Evolutionary conservation across 2,329 filamentous ascomycete species (phyloP), one percentile per base, ranked within the genome.

Genomic region (Fusarium hainanense): DNA sequence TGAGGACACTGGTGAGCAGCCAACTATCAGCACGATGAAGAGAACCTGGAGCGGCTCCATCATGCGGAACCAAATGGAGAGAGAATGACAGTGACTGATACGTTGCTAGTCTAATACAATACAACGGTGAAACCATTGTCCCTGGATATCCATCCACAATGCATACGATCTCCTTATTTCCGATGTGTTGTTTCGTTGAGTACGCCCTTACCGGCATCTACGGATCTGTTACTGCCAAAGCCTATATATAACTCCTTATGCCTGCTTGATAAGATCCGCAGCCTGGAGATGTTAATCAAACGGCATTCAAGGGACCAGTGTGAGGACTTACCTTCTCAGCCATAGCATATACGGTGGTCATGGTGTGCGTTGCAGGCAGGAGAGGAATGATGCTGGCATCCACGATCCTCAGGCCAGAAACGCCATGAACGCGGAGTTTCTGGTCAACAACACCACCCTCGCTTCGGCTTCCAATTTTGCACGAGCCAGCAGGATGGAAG

Each of bases 401-500:
- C 1, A 85, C 82, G 14, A 85, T 81, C 1, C 75, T 58, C 6
- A 77, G 64, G 2, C 69, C 66, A 27, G 54, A 20, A 0, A 75
- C 48, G 2, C 73, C 75, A 16, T 77, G 70, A 3, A 77, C 75
- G 16, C 62, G 51, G 37, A 77, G 70, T 18, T 71, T 42, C 21
- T 57, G 40, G 3, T 76, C 75, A 11, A 77, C 75, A 2, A 76
- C 74, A 23, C 83, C 84, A 6, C 83, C 84, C 2, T 81, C 74
- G 6, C 77, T 77, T 8, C 76, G 75, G 11, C 79, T 80, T 54
- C 84, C 75, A 79, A 86, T 84, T 55, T 72, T 67, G 28, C 63
- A 68, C 3, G 71, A 66, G 0, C 71, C 71, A 11, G 56, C 66
- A 0, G 71, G 71, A n/a, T 74, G 71, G 23, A 44, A 74, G 6